Base-by-base conservation (phyloP, 257 asterid genomes). In the Coffea eugenioides region DNA sequence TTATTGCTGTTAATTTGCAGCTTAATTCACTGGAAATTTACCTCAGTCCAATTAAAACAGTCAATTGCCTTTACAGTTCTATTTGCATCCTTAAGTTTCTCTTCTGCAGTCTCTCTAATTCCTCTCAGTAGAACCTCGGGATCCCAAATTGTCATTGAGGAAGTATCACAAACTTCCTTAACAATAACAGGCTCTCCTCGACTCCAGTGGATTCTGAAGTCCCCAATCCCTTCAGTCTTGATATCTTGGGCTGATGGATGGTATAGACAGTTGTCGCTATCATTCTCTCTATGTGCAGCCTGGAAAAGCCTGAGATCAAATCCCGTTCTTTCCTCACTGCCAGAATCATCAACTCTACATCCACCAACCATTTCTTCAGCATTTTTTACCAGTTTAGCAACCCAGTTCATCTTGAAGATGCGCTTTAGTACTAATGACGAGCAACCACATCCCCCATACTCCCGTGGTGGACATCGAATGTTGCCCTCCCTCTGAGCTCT, bases 381-480 rank as follows among this genome's bases (percentile, higher is more conserved):
- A 86, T 92, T 91, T 90, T 92, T 96, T 82, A 91, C 90, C 78
- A 96, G 88, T 83, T 92, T 94, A 70, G 97, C 97, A 67, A 96
- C 98, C 99, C 99, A 96, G 83, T 92, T 94, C 97, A 96, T 92
- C 88, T 96, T 96, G 87, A 96, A 96, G 87, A 94, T 96, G 77
- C 99, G 97, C 82, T 87, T 92, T 74, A 94, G 87, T 78, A 85
- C 87, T 83, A 96, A 86, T 83, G 83, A 41, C 10, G 92, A 88
- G 81, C 89, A 90, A 69, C 90, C 91, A 85, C 99, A 96, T 45
- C 98, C 97, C 77, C 97, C 96, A 86, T 88, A 83, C 73, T 86
- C 88, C 86, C 83, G 90, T 49, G 95, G 94, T 14, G 97, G 98
- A 68, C 98, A 96, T 12, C 84, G 88, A 82, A 96, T 88, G 85